Conservation (phyloP, 2,329 filamentous ascomycete species). For the Lachnellula willkommii region DNA sequence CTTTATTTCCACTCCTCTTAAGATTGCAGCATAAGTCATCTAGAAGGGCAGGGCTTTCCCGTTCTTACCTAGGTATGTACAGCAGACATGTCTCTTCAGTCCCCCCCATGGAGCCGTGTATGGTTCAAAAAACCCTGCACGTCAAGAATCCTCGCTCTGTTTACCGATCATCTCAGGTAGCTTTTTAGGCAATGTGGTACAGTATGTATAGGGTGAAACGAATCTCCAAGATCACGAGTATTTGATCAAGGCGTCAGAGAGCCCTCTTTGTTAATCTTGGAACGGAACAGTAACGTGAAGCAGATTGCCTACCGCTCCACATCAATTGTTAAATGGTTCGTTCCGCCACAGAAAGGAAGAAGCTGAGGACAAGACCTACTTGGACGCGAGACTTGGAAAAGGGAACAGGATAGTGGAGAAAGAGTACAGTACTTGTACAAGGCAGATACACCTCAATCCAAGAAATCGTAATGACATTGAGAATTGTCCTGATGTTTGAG, state of each 20-base stretch:
- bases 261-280: constrained; percentile 52
- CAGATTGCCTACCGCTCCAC: constrained; percentile 50
- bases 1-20: too few relatives aligned
- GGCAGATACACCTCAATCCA: not conserved
- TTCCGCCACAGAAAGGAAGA: constrained; percentile 30
- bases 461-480: not conserved
- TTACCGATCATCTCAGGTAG: not conserved
- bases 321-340: constrained; percentile 46
- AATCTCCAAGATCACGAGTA: constrained; percentile 48
- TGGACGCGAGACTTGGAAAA: not conserved
- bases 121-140: too few relatives aligned
- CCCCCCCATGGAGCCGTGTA: too few relatives aligned
- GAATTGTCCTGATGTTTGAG: not conserved
- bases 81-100: too few relatives aligned
- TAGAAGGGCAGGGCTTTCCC: too few relatives aligned
- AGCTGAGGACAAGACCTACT: not conserved
- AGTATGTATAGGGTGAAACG: constrained; percentile 63
- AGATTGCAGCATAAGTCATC: too few relatives aligned
- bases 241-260: constrained; percentile 53
- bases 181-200: not conserved
- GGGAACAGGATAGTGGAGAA: not conserved
- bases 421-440: too few relatives aligned
- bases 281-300: constrained; percentile 51
- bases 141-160: not conserved
- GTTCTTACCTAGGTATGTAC: too few relatives aligned